Percentiles rank a stretch among this genome's conserved stretches.
Evolutionary conservation across 768 basidiomycete species (phyloP).

Genomic region (Hericium rajendrae): DNA sequence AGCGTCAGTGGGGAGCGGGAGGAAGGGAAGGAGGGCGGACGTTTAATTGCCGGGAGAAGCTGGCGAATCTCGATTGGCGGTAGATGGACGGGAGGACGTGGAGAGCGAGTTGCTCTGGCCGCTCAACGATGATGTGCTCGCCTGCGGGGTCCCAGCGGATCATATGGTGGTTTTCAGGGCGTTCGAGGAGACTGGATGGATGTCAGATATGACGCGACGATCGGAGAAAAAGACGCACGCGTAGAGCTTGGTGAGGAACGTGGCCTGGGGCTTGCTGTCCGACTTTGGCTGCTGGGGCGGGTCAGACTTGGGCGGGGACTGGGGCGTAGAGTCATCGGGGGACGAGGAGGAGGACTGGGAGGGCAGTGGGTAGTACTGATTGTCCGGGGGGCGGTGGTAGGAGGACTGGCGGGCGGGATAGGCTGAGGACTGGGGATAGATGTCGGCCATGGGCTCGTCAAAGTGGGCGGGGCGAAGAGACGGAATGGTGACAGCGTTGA

Average conservation of each 20-base stretch:
- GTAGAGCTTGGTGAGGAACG: conserved; percentile 96
- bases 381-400: conserved; percentile 7
- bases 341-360: conserved; percentile 10
- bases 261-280: conserved; percentile 24
- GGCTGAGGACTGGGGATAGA: conserved; percentile 11
- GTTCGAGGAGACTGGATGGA: conserved; percentile 64
- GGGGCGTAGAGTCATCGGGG: conserved; percentile 10
- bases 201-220: background rate
- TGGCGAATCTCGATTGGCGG: conserved; percentile 93
- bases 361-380: conserved; percentile 7
- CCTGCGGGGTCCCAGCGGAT: conserved; percentile 93
- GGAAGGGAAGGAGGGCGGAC: conserved; percentile 29
- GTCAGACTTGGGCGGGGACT: conserved; percentile 12
- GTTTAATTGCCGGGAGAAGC: conserved; percentile 96
- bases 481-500: conserved; percentile 21
- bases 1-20: conserved; percentile 12
- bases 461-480: conserved; percentile 32
- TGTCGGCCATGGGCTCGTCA: conserved; percentile 25
- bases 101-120: conserved; percentile 86
- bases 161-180: conserved; percentile 92
- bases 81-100: conserved; percentile 92
- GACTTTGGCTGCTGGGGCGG: conserved; percentile 8
- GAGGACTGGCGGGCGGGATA: conserved; percentile 7
- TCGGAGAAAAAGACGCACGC: conserved; percentile 45
- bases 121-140: conserved; percentile 91